A percentile compares a stretch with the other conserved stretches of the same genome.
Conservation (phyloP, 768 basidiomycete genomes). For the Hydnum rufescens region DNA sequence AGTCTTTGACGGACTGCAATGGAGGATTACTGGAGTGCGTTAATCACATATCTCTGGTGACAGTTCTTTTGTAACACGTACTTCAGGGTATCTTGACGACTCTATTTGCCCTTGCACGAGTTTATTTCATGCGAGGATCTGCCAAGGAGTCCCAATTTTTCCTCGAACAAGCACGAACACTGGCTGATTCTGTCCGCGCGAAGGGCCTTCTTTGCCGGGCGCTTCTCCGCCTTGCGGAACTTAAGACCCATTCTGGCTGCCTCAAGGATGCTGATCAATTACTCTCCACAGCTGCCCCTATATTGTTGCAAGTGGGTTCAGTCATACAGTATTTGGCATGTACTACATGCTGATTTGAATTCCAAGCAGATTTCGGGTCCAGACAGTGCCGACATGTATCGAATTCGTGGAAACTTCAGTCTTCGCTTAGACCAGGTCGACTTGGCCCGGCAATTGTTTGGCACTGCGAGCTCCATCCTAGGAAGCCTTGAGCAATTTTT, state of each 20-base stretch:
- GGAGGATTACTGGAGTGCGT: slow-evolving; percentile 42
- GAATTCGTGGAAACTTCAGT: not conserved
- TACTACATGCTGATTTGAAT: too few relatives aligned
- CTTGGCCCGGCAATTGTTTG: not conserved
- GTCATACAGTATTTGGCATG: too few relatives aligned
- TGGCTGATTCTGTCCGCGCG: slow-evolving; percentile 49
- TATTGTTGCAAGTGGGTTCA: too few relatives aligned
- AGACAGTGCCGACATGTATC: not conserved
- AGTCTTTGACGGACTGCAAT: slow-evolving; percentile 40
- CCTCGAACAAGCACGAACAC: slow-evolving; percentile 49
- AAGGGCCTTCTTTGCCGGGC: slow-evolving; percentile 47
- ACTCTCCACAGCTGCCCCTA: not conserved
- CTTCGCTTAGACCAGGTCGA: not conserved
- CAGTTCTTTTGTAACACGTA: not conserved
- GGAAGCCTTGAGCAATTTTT: not conserved
- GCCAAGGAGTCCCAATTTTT: slow-evolving; percentile 75
- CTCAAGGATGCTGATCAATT: not conserved
- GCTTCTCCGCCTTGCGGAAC: slow-evolving; percentile 43
- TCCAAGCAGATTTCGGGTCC: not conserved
- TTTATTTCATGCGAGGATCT: slow-evolving; percentile 57
- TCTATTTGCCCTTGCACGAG: slow-evolving; percentile 40
- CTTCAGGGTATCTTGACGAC: slow-evolving; percentile 36
- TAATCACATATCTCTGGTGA: not conserved
- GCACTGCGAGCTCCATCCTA: not conserved
- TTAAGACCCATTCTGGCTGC: slow-evolving; percentile 43